A percentile compares a stretch with the other conserved stretches of the same genome.
Evolutionary conservation across 2,329 filamentous ascomycete genomes (phyloP).

Genomic region (Fusarium redolens): DNA sequence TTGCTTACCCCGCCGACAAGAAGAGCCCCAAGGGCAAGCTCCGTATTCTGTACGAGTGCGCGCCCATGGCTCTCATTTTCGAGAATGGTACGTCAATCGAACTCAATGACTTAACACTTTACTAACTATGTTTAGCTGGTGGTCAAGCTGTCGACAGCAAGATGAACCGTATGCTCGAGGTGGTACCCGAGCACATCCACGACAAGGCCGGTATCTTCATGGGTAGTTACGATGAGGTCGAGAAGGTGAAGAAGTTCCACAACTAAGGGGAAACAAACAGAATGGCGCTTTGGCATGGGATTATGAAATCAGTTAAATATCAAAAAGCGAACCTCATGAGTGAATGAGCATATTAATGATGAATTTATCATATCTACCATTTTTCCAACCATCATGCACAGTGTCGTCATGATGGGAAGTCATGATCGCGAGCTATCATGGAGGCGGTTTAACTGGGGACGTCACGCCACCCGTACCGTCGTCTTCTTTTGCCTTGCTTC

Average conservation of each 20-base stretch:
- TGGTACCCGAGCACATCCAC: slow-evolving; percentile 92
- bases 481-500: neutral
- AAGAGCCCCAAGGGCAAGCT: slow-evolving; percentile 99
- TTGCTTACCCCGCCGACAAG: slow-evolving; percentile 97
- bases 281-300: slow-evolving; percentile 26
- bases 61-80: slow-evolving; percentile 98
- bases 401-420: slow-evolving; percentile 30
- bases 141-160: slow-evolving; percentile 92
- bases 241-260: slow-evolving; percentile 91
- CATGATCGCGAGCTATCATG: slow-evolving; percentile 30
- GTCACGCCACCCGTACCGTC: neutral
- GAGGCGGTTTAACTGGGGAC: slow-evolving; percentile 3
- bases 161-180: slow-evolving; percentile 90
- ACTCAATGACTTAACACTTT: neutral
- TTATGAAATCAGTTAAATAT: slow-evolving; percentile 36
- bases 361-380: slow-evolving; percentile 24
- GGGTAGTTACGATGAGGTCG: slow-evolving; percentile 92
- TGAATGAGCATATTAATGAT: slow-evolving; percentile 45
- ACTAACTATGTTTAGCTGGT: slow-evolving; percentile 71
- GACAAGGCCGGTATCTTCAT: slow-evolving; percentile 96
- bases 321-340: slow-evolving; percentile 39
- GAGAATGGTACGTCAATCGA: slow-evolving; percentile 81
- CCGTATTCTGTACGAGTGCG: slow-evolving; percentile 96
- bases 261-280: slow-evolving; percentile 47
- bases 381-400: slow-evolving; percentile 5